Percentiles rank a stretch among this genome's conserved stretches.
Evolutionary conservation across 1,139 yeast genomes (phyloP).

Genomic region (Candida dubliniensis): DNA sequence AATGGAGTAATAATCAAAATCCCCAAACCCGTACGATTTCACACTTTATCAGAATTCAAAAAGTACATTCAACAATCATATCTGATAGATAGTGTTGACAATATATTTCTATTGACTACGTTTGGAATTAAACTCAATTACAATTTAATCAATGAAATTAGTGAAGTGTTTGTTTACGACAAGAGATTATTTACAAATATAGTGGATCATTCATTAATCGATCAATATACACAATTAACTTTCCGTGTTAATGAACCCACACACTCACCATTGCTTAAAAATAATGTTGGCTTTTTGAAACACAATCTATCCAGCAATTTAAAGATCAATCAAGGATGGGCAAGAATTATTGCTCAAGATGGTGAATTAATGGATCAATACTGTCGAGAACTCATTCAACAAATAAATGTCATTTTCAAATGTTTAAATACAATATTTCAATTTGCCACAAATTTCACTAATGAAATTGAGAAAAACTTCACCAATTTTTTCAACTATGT

Average conservation of each 20-base stretch:
- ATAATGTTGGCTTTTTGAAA: constrained; percentile 15
- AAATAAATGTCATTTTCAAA: constrained; percentile 45
- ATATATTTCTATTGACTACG: constrained; percentile 61
- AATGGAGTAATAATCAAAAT: constrained; percentile 35
- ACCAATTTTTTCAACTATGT: constrained; percentile 50
- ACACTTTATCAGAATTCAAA: constrained; percentile 45
- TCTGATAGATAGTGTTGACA: constrained; percentile 35
- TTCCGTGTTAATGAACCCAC: constrained; percentile 5
- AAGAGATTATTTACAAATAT: constrained; percentile 45
- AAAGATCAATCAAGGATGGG: constrained; percentile 30
- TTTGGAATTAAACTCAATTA: constrained; percentile 64
- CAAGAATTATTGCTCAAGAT: constrained; percentile 24
- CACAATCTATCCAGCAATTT: constrained; percentile 23
- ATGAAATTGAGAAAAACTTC: constrained; percentile 53
- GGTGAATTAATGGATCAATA: constrained; percentile 21
- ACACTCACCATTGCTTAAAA: constrained; percentile 7
- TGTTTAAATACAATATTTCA: constrained; percentile 58
- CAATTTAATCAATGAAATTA: constrained; percentile 44
- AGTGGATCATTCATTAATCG: constrained; percentile 10
- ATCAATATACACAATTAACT: constrained; percentile 2
- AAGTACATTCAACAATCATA: constrained; percentile 34
- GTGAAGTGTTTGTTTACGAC: constrained; percentile 61
- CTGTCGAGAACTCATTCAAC: constrained; percentile 22
- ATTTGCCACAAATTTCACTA: constrained; percentile 53
- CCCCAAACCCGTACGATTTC: constrained; percentile 47